phyloP scores from a whole-genome alignment of 768 basidiomycete genomes.

The Lanmaoa rubissima region DNA sequence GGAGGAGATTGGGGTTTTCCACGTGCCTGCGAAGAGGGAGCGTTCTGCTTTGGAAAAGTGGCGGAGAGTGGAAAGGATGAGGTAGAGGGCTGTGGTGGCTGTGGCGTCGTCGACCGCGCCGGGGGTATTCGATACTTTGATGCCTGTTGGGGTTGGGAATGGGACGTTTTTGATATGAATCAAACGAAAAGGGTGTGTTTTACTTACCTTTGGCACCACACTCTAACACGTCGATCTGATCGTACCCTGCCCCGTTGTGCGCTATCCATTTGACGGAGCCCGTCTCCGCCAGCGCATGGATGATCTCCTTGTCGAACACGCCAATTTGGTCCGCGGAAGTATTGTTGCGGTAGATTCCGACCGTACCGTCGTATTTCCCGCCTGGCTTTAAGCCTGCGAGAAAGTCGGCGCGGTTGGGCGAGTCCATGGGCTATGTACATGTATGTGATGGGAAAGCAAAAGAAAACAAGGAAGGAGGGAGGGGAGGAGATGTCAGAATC shows the following conservation, averaged over 20 bases:
- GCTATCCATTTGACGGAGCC: constrained; percentile 78
- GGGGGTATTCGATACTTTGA: constrained; percentile 84
- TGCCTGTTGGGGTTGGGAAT: constrained; percentile 29
- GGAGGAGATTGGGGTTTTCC: constrained; percentile 55
- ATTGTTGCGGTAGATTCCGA: constrained; percentile 81
- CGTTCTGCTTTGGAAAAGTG: constrained; percentile 68
- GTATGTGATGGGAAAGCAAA: too few relatives aligned
- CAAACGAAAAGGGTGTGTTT: neutral
- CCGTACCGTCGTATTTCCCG: constrained; percentile 69
- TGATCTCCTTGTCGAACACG: constrained; percentile 75
- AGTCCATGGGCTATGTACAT: constrained; percentile 47
- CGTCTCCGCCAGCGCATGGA: constrained; percentile 56
- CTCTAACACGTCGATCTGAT: constrained; percentile 76
- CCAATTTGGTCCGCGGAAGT: constrained; percentile 63
- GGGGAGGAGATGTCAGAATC: neutral
- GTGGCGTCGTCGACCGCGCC: constrained; percentile 90
- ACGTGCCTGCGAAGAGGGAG: constrained; percentile 48
- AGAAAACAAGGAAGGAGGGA: too few relatives aligned
- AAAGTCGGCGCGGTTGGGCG: constrained; percentile 65
- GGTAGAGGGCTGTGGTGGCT: constrained; percentile 83
- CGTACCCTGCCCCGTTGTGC: constrained; percentile 93
- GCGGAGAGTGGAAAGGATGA: constrained; percentile 74
- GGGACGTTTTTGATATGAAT: neutral
- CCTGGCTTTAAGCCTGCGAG: constrained; percentile 58
- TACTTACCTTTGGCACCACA: constrained; percentile 64